These are phyloP conservation scores for Oenanthe javanica DNA, from an alignment of 140 eudicot genomes.

Conservation along the genomic window DNA sequence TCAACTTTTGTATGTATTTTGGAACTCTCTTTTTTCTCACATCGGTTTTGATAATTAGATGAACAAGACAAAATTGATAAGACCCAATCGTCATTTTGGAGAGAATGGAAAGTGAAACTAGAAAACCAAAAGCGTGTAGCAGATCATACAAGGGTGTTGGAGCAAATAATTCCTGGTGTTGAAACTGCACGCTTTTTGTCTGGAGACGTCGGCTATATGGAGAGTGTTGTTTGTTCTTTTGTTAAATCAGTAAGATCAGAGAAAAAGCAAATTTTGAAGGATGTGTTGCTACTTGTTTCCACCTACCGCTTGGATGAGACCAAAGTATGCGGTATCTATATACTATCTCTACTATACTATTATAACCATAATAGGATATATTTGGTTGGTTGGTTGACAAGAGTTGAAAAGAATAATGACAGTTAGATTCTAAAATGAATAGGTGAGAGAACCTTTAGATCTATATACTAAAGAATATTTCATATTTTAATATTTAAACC, in stretches of 20 bases:
- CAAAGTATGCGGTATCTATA: slow-evolving; percentile 45
- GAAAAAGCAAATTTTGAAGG: slow-evolving; percentile 71
- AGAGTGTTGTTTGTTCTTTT: slow-evolving; percentile 56
- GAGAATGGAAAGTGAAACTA: slow-evolving; percentile 86
- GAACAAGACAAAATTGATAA: slow-evolving; percentile 56
- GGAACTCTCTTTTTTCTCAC: slow-evolving; percentile 7
- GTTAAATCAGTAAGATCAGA: slow-evolving; percentile 62
- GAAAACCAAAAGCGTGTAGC: slow-evolving; percentile 91
- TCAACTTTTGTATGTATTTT: slow-evolving; percentile 1
- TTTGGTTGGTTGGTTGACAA: too few relatives aligned
- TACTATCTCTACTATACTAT: too few relatives aligned
- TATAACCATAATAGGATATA: too few relatives aligned
- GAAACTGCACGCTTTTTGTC: slow-evolving; percentile 73
- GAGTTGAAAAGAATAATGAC: too few relatives aligned
- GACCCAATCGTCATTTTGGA: slow-evolving; percentile 93
- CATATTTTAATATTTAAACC: too few relatives aligned
- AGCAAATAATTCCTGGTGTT: slow-evolving; percentile 88
- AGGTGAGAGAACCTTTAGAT: too few relatives aligned
- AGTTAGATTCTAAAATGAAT: too few relatives aligned
- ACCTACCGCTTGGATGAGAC: slow-evolving; percentile 67
- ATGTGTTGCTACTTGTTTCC: slow-evolving; percentile 54
- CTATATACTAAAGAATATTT: too few relatives aligned
- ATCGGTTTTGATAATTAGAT: slow-evolving; percentile 32
- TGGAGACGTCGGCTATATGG: slow-evolving; percentile 67
- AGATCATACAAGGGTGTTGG: slow-evolving; percentile 76